Evolutionary conservation across 495 filamentous ascomycete species (phyloP), one percentile per base, ranked within the genome.

Genomic region (Aspergillus carlsbadensis): DNA sequence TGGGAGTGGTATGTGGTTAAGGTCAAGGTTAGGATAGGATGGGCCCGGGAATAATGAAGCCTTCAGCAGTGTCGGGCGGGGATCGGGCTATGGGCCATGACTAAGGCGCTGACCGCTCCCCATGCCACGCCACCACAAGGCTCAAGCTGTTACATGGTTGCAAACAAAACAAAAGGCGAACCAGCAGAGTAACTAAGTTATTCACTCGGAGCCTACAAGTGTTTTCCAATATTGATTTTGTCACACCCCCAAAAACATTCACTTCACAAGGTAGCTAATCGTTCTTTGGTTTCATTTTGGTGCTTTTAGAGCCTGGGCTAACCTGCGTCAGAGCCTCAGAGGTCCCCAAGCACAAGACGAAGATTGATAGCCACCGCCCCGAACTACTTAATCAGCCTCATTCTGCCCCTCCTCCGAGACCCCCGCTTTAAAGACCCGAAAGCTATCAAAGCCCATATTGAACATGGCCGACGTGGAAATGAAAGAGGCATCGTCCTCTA

Each of bases 391-490:
- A 64, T 64, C 55, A 24, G 34, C 35, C 54, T 41, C 46, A 55
- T 43, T 57, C 41, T 57, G 37, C 57, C 61, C 53, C 61, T 52
- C 61, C 33, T 52, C 52, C 14, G 42, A 24, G 24, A 17, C 29
- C 55, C 10, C 39, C 55, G 10, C 39, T 34, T 29, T 14, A 52
- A 21, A 26, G 34, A 35, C 36, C 33, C 14, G 34, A 37, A 31
- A 37, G 42, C 24, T 24, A 17, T 29, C 41, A 36, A 10, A 44
- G 21, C 3, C 21, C 52, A 8, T 21, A n/a, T 44, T n/a, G 35
- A 69, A 21, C 42, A 98, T 98, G 94, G 89, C 93, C 54, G 95
- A 98, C 74, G 89, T 98, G 41, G 91, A 97, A 61, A 98, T 98
- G 95, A 86, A 89, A 50, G 94, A 98, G 74, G 90, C 87, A 36